Evolutionary conservation across 257 asterid species (phyloP).

Genomic region (Oldenlandia corymbosa): DNA sequence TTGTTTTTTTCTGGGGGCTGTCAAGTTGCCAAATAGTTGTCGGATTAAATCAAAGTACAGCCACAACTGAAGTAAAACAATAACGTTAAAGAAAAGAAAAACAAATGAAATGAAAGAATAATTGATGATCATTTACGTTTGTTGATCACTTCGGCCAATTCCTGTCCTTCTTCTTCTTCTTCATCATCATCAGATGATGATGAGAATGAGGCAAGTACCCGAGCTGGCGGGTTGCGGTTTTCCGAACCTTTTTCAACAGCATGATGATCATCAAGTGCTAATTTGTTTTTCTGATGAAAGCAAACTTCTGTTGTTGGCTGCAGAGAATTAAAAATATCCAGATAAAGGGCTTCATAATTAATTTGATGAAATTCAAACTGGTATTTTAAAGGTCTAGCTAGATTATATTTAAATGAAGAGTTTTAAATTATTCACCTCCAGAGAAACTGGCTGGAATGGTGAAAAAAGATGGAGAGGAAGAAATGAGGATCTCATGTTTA

Average conservation of each 20-base stretch:
- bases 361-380: too few species aligned
- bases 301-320: constrained; percentile 31
- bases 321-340: too few species aligned
- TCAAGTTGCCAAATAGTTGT: not conserved
- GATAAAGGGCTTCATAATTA: too few species aligned
- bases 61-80: too few species aligned
- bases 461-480: constrained; percentile 38
- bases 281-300: constrained; percentile 20
- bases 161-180: constrained; percentile 48
- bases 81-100: too few species aligned
- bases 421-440: constrained; percentile 18
- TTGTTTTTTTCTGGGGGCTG: constrained; percentile 76
- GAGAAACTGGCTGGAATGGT: constrained; percentile 30
- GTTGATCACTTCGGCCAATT: constrained; percentile 33
- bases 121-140: constrained; percentile 42
- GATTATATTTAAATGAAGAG: too few species aligned
- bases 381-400: too few species aligned
- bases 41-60: too few species aligned
- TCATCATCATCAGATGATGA: constrained; percentile 42
- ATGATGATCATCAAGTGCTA: not conserved
- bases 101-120: not conserved
- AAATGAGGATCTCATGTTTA: constrained; percentile 42
- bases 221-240: constrained; percentile 7
- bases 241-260: constrained; percentile 13
- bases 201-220: constrained; percentile 12